Evolutionary conservation across 2,329 filamentous ascomycete genomes (phyloP), one percentile per base, ranked within the genome.

Genomic region (Teratosphaeria nubilosa): DNA sequence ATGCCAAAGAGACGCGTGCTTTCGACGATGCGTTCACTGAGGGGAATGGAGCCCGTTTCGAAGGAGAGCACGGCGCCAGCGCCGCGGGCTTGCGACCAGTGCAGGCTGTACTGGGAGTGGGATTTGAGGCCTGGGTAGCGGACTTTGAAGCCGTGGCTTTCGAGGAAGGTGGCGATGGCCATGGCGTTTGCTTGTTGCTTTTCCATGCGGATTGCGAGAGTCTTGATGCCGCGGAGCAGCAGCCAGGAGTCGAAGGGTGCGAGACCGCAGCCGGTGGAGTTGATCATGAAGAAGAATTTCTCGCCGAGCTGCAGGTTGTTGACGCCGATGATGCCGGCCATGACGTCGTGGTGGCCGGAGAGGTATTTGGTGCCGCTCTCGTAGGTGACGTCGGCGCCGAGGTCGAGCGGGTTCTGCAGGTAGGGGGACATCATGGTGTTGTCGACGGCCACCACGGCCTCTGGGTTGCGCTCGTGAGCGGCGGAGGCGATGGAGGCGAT

Each of bases 401-500:
- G 81, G 61, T 97, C 92, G 20, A 99, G 83, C 5, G 94, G 94
- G 76, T 96, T 97, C 69, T 86, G 86, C 7, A 99, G 85, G 78
- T 96, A 86, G 11, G 94, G 94, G 1, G 91, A 96, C 64, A 99
- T 86, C 94, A 99, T 99, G 59, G 94, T 99, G 78, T 99, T 99
- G 76, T 99, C 94, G 27, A 97, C 94, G 1, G 91, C 85, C 16
- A 99, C 91, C 48, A 97, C 78, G 27, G 90, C 88, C 62, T 83
- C 83, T 7, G 86, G 78, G 73, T 94, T 96, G 54, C 82, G 83
- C 41, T 86, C 84, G 73, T 97, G 94, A 0, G 88, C 83, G 22
- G 86, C 77, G 45, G 81, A 79, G 14, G 94, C 85, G 65, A 99
- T 95, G 24, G 84, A 80, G 3, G 86, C 82, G 60, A 99, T 88